Percentiles rank a stretch among this genome's conserved stretches.
Evolutionary conservation across 768 basidiomycete genomes (phyloP).

Genomic region (Cubamyces lactineus): DNA sequence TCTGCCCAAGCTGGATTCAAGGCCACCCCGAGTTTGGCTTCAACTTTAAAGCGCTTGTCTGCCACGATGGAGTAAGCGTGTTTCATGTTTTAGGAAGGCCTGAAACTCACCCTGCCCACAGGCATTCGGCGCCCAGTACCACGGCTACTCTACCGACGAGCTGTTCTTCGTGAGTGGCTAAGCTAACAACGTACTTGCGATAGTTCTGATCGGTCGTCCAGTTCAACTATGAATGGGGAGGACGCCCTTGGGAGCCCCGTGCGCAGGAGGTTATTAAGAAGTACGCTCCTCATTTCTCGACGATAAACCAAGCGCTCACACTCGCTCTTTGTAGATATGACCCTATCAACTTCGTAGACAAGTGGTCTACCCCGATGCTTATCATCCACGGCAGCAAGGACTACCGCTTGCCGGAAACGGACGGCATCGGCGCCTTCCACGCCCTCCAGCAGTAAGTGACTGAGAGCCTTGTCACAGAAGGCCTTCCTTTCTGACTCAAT

Average conservation of each 20-base stretch:
- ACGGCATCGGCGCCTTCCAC: constrained; percentile 84
- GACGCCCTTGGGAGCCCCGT: constrained; percentile 73
- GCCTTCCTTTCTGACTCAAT: neutral
- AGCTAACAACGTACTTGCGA: neutral
- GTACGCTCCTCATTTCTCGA: constrained; percentile 38
- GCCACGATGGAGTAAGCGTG: constrained; percentile 82
- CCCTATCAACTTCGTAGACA: constrained; percentile 78
- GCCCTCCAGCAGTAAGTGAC: constrained; percentile 76
- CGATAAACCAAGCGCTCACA: neutral
- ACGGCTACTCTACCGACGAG: constrained; percentile 90
- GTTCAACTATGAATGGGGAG: constrained; percentile 90
- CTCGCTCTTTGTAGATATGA: constrained; percentile 54
- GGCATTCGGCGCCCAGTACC: constrained; percentile 79
- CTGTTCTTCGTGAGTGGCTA: constrained; percentile 75
- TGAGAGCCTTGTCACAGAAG: constrained; percentile 1
- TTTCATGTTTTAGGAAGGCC: neutral
- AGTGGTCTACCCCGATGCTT: constrained; percentile 87
- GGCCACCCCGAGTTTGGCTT: constrained; percentile 89
- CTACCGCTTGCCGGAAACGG: constrained; percentile 83
- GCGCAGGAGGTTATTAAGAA: constrained; percentile 57
- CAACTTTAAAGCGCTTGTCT: constrained; percentile 88
- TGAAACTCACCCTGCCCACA: constrained; percentile 25
- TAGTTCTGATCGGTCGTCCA: constrained; percentile 31
- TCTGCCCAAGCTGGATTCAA: constrained; percentile 79
- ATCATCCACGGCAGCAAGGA: constrained; percentile 89